phyloP scores from a whole-genome alignment of 1,139 yeast species.

The Debaryomyces psychrophilus region DNA sequence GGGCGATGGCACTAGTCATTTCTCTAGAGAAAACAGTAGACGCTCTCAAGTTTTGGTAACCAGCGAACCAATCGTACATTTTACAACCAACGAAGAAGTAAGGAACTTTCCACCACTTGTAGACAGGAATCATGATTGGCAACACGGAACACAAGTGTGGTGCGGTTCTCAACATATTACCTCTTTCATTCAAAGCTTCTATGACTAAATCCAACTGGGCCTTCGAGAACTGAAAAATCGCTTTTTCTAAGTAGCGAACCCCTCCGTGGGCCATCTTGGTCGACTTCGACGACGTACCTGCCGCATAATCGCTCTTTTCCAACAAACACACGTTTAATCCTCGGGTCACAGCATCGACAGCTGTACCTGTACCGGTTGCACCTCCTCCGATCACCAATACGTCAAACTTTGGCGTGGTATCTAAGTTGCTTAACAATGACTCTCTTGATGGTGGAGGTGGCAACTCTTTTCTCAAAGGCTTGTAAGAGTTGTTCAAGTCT shows the following conservation, averaged over 20 bases:
- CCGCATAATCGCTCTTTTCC: constrained; percentile 86
- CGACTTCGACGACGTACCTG: constrained; percentile 93
- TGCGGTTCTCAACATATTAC: constrained; percentile 86
- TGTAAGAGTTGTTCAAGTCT: constrained; percentile 33
- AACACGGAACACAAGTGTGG: constrained; percentile 87
- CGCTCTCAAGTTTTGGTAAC: constrained; percentile 78
- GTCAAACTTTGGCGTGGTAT: constrained; percentile 61
- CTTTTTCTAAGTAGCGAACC: constrained; percentile 92
- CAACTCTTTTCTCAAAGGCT: constrained; percentile 40
- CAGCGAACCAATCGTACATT: constrained; percentile 92
- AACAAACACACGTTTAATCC: constrained; percentile 87
- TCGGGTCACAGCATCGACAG: constrained; percentile 88
- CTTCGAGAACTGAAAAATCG: constrained; percentile 86
- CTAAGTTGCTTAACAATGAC: constrained; percentile 36
- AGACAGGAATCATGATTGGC: constrained; percentile 94
- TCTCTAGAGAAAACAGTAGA: constrained; percentile 74
- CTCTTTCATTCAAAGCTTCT: constrained; percentile 92
- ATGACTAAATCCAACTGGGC: constrained; percentile 90
- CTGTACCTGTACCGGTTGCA: constrained; percentile 94
- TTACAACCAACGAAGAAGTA: constrained; percentile 92
- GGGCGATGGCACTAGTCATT: constrained; percentile 76
- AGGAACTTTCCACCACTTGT: constrained; percentile 95
- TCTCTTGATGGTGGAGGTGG: constrained; percentile 43
- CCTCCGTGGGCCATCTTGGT: constrained; percentile 99
- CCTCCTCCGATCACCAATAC: constrained; percentile 92